phyloP scores from a whole-genome alignment of 1,284 basidiomycete species.

The Melampsora allii-populina region DNA sequence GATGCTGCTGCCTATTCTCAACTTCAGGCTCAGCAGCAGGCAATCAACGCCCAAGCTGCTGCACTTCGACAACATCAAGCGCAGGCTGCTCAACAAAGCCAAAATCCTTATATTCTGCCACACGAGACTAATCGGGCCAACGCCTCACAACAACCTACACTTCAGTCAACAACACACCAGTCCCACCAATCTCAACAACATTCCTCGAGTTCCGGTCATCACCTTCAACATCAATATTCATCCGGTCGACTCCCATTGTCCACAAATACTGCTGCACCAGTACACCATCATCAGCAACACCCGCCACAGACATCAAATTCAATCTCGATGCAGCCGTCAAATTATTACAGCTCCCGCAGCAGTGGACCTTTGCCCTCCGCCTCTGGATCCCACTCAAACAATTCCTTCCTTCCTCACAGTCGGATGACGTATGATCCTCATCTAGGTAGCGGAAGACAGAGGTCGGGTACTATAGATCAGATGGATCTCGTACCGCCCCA shows the following conservation, averaged over 20 bases:
- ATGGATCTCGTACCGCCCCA: constrained; percentile 89
- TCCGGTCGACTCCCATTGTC: constrained; percentile 35
- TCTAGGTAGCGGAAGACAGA: constrained; percentile 54
- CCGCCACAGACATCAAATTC: constrained; percentile 2
- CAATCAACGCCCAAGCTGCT: constrained; percentile 69
- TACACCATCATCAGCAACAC: constrained; percentile 23
- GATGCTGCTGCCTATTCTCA: constrained; percentile 94
- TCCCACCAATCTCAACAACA: constrained; percentile 49
- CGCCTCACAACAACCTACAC: constrained; percentile 32
- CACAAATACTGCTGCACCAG: constrained; percentile 8
- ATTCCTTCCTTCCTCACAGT: constrained; percentile 36
- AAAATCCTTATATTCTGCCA: constrained; percentile 48
- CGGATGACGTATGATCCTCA: constrained; percentile 33
- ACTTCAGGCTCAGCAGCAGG: constrained; percentile 89
- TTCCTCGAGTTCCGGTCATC: constrained; percentile 47
- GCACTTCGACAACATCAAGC: constrained; percentile 52
- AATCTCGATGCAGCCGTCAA: constrained; percentile 7
- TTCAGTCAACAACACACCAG: constrained; percentile 52
- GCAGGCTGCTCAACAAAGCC: constrained; percentile 48
- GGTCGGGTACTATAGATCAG: constrained; percentile 80
- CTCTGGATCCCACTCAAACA: constrained; percentile 32
- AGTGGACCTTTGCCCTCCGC: constrained; percentile 34
- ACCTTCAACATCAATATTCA: constrained; percentile 46
- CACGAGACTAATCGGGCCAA: constrained; percentile 31
- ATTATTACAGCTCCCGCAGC: constrained; percentile 31